These are phyloP conservation scores for Aspergillus fijiensis DNA, from an alignment of 2,329 filamentous ascomycete species.

Conservation along the genomic window DNA sequence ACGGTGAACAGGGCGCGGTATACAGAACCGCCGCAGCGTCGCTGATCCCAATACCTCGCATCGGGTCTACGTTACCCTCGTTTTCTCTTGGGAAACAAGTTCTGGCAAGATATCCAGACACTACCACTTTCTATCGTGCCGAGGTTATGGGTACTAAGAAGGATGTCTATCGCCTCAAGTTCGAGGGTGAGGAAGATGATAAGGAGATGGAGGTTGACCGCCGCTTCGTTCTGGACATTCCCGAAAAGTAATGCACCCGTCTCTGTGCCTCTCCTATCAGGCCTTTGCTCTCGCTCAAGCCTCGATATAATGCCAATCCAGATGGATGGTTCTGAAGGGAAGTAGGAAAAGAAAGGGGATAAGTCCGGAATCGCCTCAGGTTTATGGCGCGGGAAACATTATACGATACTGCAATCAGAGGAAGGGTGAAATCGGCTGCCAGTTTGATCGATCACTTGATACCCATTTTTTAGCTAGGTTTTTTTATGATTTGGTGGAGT, in stretches of 20 bases:
- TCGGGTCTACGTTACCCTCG: constrained; percentile 60
- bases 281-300: neutral
- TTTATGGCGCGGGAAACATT: neutral
- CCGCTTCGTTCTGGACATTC: constrained; percentile 74
- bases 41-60: constrained; percentile 73
- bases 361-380: neutral
- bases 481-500: constrained; percentile 1
- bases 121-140: constrained; percentile 81
- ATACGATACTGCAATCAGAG: neutral
- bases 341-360: neutral
- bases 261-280: neutral
- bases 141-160: constrained; percentile 70
- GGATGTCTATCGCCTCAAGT: constrained; percentile 59
- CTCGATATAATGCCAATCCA: neutral
- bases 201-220: constrained; percentile 74
- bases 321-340: neutral
- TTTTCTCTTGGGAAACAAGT: constrained; percentile 67
- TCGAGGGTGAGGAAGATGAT: constrained; percentile 73
- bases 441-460: constrained; percentile 2
- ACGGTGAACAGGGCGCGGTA: constrained; percentile 58
- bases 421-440: neutral
- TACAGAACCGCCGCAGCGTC: constrained; percentile 71
- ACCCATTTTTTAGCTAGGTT: constrained; percentile 7
- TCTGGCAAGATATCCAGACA: constrained; percentile 76
- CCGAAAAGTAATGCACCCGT: constrained; percentile 42